Evolutionary conservation across 495 filamentous ascomycete species (phyloP).

Genomic region (Hypoxylon lienhwacheense): DNA sequence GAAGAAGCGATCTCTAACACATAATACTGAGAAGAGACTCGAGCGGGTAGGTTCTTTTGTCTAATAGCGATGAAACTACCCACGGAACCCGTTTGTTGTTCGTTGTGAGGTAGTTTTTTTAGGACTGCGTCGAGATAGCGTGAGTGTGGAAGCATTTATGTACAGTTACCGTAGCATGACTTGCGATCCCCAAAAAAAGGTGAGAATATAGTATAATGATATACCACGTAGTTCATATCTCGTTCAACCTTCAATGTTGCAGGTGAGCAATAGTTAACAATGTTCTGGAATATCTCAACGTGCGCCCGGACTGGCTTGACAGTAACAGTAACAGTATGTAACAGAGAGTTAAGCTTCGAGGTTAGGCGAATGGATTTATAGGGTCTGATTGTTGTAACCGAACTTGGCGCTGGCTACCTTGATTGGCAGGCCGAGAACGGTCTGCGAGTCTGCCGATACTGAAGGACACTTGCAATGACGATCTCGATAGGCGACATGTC

Average conservation of each 20-base stretch:
- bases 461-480: not conserved
- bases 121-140: not conserved
- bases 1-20: constrained; percentile 14
- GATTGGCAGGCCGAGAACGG: not conserved
- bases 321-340: too few relatives aligned
- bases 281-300: not conserved
- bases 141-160: constrained; percentile 1
- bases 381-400: constrained; percentile 1
- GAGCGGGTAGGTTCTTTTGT: not conserved
- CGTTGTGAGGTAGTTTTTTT: constrained; percentile 15
- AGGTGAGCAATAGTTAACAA: not conserved
- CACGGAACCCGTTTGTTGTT: constrained; percentile 1
- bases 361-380: not conserved
- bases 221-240: constrained; percentile 2
- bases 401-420: not conserved
- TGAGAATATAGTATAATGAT: not conserved
- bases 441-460: not conserved
- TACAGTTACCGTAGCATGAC: not conserved
- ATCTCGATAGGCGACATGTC: constrained; percentile 3
- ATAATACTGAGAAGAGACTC: constrained; percentile 10
- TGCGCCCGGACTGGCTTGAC: too few relatives aligned
- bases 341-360: not conserved
- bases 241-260: not conserved
- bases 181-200: not conserved
- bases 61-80: not conserved